Percentiles rank a stretch among this genome's conserved stretches.
phyloP scores from a whole-genome alignment of 2,329 filamentous ascomycete species.

The Fusarium secorum region DNA sequence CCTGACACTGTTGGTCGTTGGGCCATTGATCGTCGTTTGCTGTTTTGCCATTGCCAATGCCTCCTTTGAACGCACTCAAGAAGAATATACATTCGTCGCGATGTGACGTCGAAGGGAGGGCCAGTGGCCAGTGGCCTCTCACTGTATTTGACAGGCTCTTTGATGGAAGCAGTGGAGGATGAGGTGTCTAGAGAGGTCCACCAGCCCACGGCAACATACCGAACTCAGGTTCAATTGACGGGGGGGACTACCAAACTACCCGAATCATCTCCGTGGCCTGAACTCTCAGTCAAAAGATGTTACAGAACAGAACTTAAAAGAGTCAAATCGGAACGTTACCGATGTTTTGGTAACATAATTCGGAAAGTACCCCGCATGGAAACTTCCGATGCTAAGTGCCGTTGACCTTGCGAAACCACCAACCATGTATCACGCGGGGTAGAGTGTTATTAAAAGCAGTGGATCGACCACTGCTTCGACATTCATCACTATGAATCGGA shows the following conservation, averaged over 20 bases:
- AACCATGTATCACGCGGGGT: background rate
- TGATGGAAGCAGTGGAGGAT: background rate
- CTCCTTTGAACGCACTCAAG: too few species aligned
- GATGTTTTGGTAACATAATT: background rate
- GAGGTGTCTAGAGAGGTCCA: background rate
- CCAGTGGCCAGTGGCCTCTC: too few species aligned
- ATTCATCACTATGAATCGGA: background rate
- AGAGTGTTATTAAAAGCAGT: background rate
- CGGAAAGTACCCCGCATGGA: background rate
- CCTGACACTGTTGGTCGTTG: too few species aligned
- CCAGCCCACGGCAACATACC: background rate
- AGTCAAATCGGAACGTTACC: background rate
- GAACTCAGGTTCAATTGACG: background rate
- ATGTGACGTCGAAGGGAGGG: too few species aligned
- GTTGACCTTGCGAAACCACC: background rate
- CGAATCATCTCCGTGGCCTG: background rate
- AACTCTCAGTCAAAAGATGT: too few species aligned
- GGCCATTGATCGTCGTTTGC: too few species aligned
- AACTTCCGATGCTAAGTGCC: background rate
- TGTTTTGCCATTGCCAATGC: too few species aligned
- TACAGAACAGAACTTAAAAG: background rate
- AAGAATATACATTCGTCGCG: too few species aligned
- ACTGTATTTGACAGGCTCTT: too few species aligned
- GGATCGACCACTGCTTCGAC: background rate
- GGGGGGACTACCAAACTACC: background rate